phyloP scores from a whole-genome alignment of 805 yeast genomes.

The Candida insectorum region DNA sequence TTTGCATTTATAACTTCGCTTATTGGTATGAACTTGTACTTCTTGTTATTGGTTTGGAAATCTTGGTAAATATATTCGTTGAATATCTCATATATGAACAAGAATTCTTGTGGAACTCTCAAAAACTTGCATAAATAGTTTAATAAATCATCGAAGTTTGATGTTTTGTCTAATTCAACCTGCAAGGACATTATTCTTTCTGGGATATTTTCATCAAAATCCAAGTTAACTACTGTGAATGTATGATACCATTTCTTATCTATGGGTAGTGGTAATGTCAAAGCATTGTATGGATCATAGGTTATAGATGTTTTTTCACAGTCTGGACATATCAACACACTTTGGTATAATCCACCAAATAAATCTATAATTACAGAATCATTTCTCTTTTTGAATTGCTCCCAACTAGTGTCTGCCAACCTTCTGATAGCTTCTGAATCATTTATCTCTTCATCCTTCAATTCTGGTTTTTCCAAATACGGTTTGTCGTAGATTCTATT shows the following conservation, averaged over 20 bases:
- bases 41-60: constrained; percentile 56
- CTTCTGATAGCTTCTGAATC: constrained; percentile 51
- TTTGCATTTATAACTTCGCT: constrained; percentile 59
- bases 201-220: constrained; percentile 6
- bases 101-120: constrained; percentile 19
- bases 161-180: constrained; percentile 66
- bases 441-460: constrained; percentile 56
- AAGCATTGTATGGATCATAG: constrained; percentile 89
- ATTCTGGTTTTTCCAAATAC: constrained; percentile 82
- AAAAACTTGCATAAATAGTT: constrained; percentile 53
- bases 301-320: constrained; percentile 80
- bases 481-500: constrained; percentile 83
- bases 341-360: constrained; percentile 87
- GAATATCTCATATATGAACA: constrained; percentile 47
- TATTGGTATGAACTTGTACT: constrained; percentile 58
- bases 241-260: constrained; percentile 67
- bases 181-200: constrained; percentile 44
- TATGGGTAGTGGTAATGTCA: constrained; percentile 86
- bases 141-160: constrained; percentile 63
- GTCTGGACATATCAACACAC: constrained; percentile 83
- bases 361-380: constrained; percentile 82
- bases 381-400: constrained; percentile 71
- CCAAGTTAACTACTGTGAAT: constrained; percentile 59
- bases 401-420: constrained; percentile 78
- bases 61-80: constrained; percentile 65